Conservation (phyloP, 139 green algal species). For the Mesotaenium endlicherianum region DNA sequence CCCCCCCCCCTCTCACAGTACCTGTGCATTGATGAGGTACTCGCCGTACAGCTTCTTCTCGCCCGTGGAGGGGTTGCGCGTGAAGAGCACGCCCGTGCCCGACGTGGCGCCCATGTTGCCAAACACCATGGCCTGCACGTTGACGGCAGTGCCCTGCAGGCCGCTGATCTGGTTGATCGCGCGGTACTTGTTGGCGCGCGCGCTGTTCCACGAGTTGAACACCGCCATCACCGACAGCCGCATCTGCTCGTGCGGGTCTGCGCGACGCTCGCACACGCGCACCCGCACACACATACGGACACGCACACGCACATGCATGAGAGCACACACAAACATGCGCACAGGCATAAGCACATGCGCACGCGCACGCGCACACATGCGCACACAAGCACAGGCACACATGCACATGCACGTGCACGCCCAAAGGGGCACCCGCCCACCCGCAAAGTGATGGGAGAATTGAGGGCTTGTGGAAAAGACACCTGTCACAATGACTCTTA, state of each 20-base stretch:
- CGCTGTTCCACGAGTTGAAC: conserved; percentile 57
- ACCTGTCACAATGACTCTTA: too few relatives aligned
- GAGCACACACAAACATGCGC: too few relatives aligned
- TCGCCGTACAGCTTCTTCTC: conserved; percentile 79
- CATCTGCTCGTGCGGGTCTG: conserved; percentile 57
- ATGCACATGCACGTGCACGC: too few relatives aligned
- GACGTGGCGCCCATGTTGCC: conserved; percentile 75
- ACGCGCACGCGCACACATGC: too few relatives aligned
- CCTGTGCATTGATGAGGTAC: conserved; percentile 76
- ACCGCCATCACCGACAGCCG: conserved; percentile 48
- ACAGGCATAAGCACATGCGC: too few relatives aligned
- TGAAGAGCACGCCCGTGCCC: conserved; percentile 86
- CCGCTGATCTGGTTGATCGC: conserved; percentile 83
- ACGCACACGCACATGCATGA: too few relatives aligned
- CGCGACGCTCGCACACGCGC: conserved; percentile 78
- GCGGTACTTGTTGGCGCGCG: conserved; percentile 80
- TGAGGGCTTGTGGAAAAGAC: too few relatives aligned
- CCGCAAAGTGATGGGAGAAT: too few relatives aligned
- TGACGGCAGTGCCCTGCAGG: conserved; percentile 83
- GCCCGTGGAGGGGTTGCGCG: conserved; percentile 76
- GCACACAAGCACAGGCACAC: too few relatives aligned
- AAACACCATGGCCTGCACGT: conserved; percentile 87
- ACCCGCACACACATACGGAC: too few relatives aligned
- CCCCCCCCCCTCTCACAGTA: not conserved
- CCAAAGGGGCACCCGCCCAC: too few relatives aligned